Percentiles rank a stretch among this genome's conserved stretches.
These are phyloP conservation scores for Entelexis paramagnoliae DNA, from an alignment of 1,139 yeast species.

Conservation along the genomic window DNA sequence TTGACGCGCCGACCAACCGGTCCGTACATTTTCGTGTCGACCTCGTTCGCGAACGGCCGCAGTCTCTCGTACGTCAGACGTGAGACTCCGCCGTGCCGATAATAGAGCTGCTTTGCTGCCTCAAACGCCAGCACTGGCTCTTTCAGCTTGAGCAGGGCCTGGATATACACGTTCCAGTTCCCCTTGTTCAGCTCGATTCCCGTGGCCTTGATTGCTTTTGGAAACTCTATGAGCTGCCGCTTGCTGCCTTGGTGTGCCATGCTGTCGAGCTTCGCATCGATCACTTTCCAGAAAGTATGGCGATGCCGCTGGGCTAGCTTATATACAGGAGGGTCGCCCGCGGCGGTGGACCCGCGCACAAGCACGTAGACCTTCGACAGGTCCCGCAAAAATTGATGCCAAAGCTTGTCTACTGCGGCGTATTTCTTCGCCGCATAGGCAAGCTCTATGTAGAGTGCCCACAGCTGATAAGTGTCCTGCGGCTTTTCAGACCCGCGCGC, in stretches of 20 bases:
- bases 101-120: not conserved
- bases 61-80: not conserved
- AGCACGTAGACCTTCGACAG: constrained; percentile 12
- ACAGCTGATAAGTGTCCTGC: constrained; percentile 9
- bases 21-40: not conserved
- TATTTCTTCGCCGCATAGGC: constrained; percentile 7
- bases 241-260: constrained; percentile 1
- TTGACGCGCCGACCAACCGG: not conserved
- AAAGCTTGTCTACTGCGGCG: constrained; percentile 9
- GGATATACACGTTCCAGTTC: constrained; percentile 8
- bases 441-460: constrained; percentile 21
- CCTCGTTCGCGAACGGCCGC: not conserved
- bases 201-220: constrained; percentile 1
- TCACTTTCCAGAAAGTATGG: constrained; percentile 4
- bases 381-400: constrained; percentile 16
- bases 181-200: constrained; percentile 10
- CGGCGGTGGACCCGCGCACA: constrained; percentile 1
- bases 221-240: constrained; percentile 11
- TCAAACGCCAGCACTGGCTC: constrained; percentile 8
- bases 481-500: constrained; percentile 2
- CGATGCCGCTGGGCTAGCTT: constrained; percentile 20
- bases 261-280: constrained; percentile 14
- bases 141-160: constrained; percentile 4
- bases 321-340: constrained; percentile 8
- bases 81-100: not conserved